Percentiles rank a stretch among this genome's conserved stretches.
phyloP scores from a whole-genome alignment of 306 rosid species.

The Abrus precatorius region DNA sequence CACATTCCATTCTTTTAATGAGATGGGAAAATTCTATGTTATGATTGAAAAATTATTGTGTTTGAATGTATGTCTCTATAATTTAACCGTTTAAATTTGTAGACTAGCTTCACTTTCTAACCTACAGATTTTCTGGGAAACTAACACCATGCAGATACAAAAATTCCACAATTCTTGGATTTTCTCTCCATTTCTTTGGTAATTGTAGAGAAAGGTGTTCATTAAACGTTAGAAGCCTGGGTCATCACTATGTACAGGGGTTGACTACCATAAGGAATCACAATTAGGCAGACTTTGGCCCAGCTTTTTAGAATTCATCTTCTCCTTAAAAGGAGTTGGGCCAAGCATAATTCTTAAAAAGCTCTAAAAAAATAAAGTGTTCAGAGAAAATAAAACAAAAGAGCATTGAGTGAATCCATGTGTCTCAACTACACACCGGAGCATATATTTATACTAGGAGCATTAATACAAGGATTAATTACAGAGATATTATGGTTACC shows the following conservation, averaged over 20 bases:
- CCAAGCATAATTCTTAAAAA: background rate
- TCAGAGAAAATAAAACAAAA: too few relatives aligned
- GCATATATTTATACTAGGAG: too few relatives aligned
- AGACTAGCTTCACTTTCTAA: slow-evolving; percentile 19
- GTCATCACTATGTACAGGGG: background rate
- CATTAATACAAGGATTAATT: too few relatives aligned
- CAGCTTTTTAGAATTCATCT: background rate
- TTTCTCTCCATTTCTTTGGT: background rate
- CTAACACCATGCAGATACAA: slow-evolving; percentile 10
- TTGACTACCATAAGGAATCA: too few relatives aligned
- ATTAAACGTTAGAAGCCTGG: background rate
- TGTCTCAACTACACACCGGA: too few relatives aligned
- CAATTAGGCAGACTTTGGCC: too few relatives aligned
- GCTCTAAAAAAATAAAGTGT: background rate
- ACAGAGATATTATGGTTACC: too few relatives aligned
- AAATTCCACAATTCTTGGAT: background rate
- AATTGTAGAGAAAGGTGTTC: background rate
- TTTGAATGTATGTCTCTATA: slow-evolving; percentile 19
- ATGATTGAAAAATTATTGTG: slow-evolving; percentile 22
- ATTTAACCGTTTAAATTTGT: slow-evolving; percentile 32
- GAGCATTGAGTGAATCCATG: too few relatives aligned
- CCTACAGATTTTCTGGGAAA: slow-evolving; percentile 18
- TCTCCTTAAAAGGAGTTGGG: background rate
- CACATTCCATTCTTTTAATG: background rate
- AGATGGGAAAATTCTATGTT: background rate